Evolutionary conservation across 2,329 filamentous ascomycete genomes (phyloP).

Genomic region (Fusarium palustre): DNA sequence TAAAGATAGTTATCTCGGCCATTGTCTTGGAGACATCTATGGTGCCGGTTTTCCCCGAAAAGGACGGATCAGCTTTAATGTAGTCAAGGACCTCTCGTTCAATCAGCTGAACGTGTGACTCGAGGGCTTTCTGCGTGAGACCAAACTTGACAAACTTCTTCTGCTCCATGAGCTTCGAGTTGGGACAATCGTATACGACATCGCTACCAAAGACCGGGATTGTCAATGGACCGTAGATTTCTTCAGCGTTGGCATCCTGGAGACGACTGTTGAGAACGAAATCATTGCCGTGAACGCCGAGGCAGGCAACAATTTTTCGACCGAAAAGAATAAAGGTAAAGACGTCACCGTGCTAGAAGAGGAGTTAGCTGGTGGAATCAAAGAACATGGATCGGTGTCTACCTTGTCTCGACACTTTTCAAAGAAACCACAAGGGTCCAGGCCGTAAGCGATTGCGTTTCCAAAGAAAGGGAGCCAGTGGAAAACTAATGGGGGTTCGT

Average conservation of each 20-base stretch:
- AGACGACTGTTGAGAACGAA: slow-evolving; percentile 68
- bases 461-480: slow-evolving; percentile 73
- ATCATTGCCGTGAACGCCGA: slow-evolving; percentile 65
- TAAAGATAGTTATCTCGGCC: slow-evolving; percentile 84
- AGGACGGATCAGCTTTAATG: slow-evolving; percentile 65
- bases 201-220: slow-evolving; percentile 77
- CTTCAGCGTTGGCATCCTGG: slow-evolving; percentile 65
- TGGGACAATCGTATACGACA: slow-evolving; percentile 87
- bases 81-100: slow-evolving; percentile 75
- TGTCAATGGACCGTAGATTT: slow-evolving; percentile 64
- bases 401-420: slow-evolving; percentile 74
- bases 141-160: slow-evolving; percentile 85
- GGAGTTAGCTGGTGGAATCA: background rate
- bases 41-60: slow-evolving; percentile 70
- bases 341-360: slow-evolving; percentile 60
- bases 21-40: slow-evolving; percentile 75
- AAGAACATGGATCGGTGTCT: background rate
- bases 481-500: slow-evolving; percentile 66
- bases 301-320: slow-evolving; percentile 61
- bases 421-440: slow-evolving; percentile 77
- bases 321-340: slow-evolving; percentile 67
- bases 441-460: slow-evolving; percentile 77
- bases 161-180: slow-evolving; percentile 88
- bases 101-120: slow-evolving; percentile 77
- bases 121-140: slow-evolving; percentile 73